Base-by-base conservation (phyloP, 768 basidiomycete genomes). In the Lyophyllum semitale region DNA sequence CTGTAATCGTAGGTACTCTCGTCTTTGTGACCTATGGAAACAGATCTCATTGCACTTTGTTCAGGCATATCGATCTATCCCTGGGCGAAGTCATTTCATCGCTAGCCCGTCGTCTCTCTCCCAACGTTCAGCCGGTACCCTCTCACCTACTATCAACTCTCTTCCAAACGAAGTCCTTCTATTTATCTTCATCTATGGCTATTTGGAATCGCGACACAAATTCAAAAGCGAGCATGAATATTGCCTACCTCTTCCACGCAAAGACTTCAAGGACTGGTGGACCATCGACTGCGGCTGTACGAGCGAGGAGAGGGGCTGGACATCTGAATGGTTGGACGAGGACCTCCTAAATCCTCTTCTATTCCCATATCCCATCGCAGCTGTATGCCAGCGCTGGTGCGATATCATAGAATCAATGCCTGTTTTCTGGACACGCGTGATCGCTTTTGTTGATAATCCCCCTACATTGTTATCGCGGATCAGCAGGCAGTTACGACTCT, bases 391-490 rank as follows among this genome's bases (percentile, higher is more conserved):
- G 18, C 27, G 25, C 20, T 58, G 57, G 57, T 25, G 51, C 13
- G 41, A 32, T 3, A 35, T 48, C 22, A 15, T 45, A 30, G 35
- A 37, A 49, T 42, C 38, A 1, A 22, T 48, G 7, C 38, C 53
- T 3, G 20, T 6, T 7, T 65, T 61, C 32, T 67, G 63, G 66
- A 63, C 61, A 8, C 56, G 63, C 11, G 26, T 63, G n/a, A 51
- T 62, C 18, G 48, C 60, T 6, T 53, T 61, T 26, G 48, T 63
- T 17, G 66, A 67, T 38, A 33, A 38, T 2, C 46, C 42, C n/a
- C 45, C 59, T 8, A 53, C 57, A 7, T 18, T 59, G 9, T 48
- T 57, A 7, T 38, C 48, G 7, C 56, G 44, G n/a, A 18, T 65
- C 2, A 42, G 35, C 20, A 45, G 35, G 17, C 52, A 60, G 35